A percentile compares a stretch with the other conserved stretches of the same genome.
Conservation (phyloP, 129 eudicot species). For the Apium graveolens region DNA sequence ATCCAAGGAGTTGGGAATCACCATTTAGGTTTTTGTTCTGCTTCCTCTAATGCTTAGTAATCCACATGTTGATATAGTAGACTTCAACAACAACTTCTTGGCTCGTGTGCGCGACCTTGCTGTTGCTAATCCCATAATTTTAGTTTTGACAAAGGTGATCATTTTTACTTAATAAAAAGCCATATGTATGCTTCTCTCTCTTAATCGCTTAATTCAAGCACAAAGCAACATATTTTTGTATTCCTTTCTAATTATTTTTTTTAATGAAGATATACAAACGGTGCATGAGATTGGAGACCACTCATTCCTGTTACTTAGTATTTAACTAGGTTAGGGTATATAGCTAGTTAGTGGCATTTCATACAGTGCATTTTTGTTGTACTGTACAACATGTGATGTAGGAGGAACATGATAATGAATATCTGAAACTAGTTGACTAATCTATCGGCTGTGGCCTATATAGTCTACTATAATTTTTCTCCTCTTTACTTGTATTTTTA, state of each 20-base stretch:
- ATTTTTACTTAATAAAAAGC: background rate
- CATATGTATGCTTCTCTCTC: background rate
- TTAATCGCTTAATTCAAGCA: background rate
- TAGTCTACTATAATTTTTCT: background rate
- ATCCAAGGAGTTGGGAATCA: no score
- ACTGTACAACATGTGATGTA: background rate
- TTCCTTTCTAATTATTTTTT: no score
- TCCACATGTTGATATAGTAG: constrained; percentile 89
- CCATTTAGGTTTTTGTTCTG: no score
- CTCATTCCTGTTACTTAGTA: background rate
- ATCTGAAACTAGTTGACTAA: background rate
- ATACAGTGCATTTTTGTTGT: background rate
- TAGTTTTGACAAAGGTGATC: constrained; percentile 83
- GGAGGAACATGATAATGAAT: background rate
- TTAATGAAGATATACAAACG: no score
- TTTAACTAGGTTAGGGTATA: background rate
- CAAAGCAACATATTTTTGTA: no score
- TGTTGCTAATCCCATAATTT: constrained; percentile 94
- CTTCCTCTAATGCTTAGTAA: constrained; percentile 12
- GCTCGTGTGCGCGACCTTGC: constrained; percentile 89
- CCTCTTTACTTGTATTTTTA: background rate
- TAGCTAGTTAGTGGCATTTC: background rate
- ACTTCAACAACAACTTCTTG: constrained; percentile 94
- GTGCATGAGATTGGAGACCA: background rate
- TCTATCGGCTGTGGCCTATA: background rate